Evolutionary conservation across 306 rosid genomes (phyloP), one percentile per base, ranked within the genome.

Genomic region (Acmispon strigosus): DNA sequence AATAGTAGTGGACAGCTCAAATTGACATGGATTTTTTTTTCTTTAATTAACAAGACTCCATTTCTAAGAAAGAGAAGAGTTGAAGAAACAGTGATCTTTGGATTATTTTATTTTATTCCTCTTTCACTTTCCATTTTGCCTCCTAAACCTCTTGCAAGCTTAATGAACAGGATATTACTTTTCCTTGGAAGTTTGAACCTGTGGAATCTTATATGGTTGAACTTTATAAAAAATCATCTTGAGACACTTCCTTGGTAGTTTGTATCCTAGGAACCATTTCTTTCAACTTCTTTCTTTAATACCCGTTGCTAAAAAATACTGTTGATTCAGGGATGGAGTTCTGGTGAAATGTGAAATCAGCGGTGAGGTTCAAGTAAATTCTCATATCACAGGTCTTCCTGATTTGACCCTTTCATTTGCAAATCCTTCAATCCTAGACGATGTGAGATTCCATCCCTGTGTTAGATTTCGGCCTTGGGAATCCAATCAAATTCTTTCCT

Each of bases 361-460:
- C 19, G 99, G 99, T 39, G 92, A 87, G 80, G 92, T 94, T 81
- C 96, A 94, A 89, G 91, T 94, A 55, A 94, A 94, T 36, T 94
- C 95, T 68, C 97, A 87, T 76, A 84, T 94, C 81, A 81, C 95
- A 8, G 99, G 99, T 62, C 85, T 84, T 63, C 99, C 99, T 57
- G 97, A 94, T 74, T 78, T 94, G 85, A 87, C 95, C 43, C 90
- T 94, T 75, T 89, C 92, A 55, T 94, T 94, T 51, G 68, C 87
- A 76, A 94, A 94, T 80, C 92, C 99, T 71, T 83, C 97, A 15
- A 84, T 94, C 72, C 86, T 94, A 51, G 95, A 89, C 61, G 92
- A 85, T 83, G 95, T 94, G 77, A 87, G 97, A 84, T 94, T 94
- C 69, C 99, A 94, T 81, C 96, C 92, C 6, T 87, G 97, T 65